Evolutionary conservation across 352 stramenopile genomes (phyloP).

Genomic region (Phytophthora sansomeana): DNA sequence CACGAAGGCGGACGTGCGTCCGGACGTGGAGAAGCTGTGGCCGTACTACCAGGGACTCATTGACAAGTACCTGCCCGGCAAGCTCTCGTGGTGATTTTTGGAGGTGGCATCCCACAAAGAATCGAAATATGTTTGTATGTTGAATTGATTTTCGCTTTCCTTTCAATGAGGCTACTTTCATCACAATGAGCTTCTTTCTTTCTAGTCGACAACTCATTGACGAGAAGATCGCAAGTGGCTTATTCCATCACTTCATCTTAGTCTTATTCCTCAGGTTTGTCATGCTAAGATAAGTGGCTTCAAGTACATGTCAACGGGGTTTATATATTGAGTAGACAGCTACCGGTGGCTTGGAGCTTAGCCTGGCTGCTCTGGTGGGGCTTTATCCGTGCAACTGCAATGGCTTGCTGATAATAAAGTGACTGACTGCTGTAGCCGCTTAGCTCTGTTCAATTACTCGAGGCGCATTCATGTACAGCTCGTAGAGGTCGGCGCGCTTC

Average conservation of each 20-base stretch:
- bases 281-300: background rate
- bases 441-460: constrained; percentile 22
- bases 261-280: background rate
- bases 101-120: background rate
- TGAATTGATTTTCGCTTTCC: background rate
- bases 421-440: constrained; percentile 2
- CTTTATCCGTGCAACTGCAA: background rate
- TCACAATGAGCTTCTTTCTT: background rate
- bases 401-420: constrained; percentile 23
- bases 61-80: constrained; percentile 90
- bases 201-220: background rate
- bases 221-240: constrained; percentile 1
- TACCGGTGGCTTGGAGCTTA: constrained; percentile 21
- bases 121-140: background rate
- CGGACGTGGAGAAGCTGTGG: constrained; percentile 88
- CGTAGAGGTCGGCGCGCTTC: constrained; percentile 70
- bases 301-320: background rate
- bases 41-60: constrained; percentile 93
- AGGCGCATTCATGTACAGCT: constrained; percentile 68
- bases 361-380: constrained; percentile 5
- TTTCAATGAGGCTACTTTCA: background rate
- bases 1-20: constrained; percentile 89
- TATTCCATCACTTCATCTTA: background rate
- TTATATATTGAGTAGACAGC: constrained; percentile 28
- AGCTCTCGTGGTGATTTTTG: constrained; percentile 76